Percentiles rank a stretch among this genome's conserved stretches.
phyloP scores from a whole-genome alignment of 1,284 basidiomycete genomes.

The Trichosporon inkin region DNA sequence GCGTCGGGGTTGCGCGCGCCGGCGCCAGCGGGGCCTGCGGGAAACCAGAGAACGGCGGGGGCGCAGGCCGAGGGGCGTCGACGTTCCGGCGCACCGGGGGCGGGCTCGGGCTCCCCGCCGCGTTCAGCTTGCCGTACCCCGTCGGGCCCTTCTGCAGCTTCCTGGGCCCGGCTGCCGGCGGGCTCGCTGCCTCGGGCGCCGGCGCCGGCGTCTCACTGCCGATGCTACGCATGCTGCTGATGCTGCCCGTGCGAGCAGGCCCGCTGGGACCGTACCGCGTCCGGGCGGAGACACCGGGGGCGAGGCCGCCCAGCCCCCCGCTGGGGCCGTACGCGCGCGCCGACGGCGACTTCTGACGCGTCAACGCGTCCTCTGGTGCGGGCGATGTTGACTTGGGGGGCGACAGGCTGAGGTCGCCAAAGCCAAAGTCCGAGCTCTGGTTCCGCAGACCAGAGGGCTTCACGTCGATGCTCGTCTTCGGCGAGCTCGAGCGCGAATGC shows the following conservation, averaged over 20 bases:
- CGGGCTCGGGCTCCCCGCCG: constrained; percentile 1
- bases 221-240: constrained; percentile 6
- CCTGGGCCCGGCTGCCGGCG: background rate
- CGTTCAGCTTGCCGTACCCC: constrained; percentile 3
- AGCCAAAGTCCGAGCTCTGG: background rate
- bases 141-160: background rate
- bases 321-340: background rate
- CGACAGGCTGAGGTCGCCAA: background rate
- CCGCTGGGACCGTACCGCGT: background rate
- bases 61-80: background rate
- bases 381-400: background rate
- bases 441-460: background rate
- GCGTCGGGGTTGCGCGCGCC: background rate
- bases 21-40: background rate
- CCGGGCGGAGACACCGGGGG: background rate
- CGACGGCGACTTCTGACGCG: background rate
- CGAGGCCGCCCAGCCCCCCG: background rate
- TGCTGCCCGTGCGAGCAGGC: background rate
- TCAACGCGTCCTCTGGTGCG: background rate
- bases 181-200: background rate
- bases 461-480: background rate
- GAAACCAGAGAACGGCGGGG: background rate
- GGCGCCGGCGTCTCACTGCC: background rate
- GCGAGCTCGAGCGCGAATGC: background rate
- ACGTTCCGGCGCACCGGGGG: background rate